phyloP scores from a whole-genome alignment of 2,329 filamentous ascomycete species.

The Xylariaceae sp. region DNA sequence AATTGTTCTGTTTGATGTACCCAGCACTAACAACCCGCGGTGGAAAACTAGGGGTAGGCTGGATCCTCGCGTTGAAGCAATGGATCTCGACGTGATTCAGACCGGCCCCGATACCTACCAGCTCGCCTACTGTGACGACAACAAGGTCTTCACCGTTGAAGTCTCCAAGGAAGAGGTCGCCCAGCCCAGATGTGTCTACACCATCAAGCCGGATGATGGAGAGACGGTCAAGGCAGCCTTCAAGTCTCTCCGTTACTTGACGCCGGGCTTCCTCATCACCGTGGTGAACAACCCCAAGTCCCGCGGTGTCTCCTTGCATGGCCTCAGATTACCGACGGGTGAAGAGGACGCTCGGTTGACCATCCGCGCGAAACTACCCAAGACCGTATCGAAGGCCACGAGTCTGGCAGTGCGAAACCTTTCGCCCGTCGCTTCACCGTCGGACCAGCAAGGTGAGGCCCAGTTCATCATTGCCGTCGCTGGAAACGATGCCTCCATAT shows the following conservation, averaged over 20 bases:
- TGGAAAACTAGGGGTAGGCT: conserved; percentile 47
- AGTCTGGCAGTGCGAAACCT: conserved; percentile 73
- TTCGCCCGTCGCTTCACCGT: conserved; percentile 47
- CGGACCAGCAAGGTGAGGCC: conserved; percentile 52
- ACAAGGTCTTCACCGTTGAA: conserved; percentile 64
- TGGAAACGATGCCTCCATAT: conserved; percentile 72
- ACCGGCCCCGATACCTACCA: conserved; percentile 58
- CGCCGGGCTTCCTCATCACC: conserved; percentile 52
- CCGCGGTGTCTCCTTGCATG: conserved; percentile 52
- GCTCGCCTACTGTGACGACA: conserved; percentile 72
- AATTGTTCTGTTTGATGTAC: conserved; percentile 72
- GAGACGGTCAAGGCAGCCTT: conserved; percentile 45
- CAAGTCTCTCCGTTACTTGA: conserved; percentile 55
- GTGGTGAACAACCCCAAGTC: conserved; percentile 55
- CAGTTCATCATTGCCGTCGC: conserved; percentile 80
- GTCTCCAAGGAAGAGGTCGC: conserved; percentile 38
- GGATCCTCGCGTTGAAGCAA: conserved; percentile 52
- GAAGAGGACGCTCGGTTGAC: conserved; percentile 45
- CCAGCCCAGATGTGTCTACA: conserved; percentile 52
- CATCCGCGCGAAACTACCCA: conserved; percentile 54
- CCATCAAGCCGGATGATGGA: conserved; percentile 45
- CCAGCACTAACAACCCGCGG: conserved; percentile 46
- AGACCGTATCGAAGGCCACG: conserved; percentile 65
- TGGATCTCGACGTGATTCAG: conserved; percentile 66
- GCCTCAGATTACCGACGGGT: conserved; percentile 46